Evolutionary conservation across 1,139 yeast species (phyloP), one percentile per base, ranked within the genome.

Genomic region (Yarrowia galli): DNA sequence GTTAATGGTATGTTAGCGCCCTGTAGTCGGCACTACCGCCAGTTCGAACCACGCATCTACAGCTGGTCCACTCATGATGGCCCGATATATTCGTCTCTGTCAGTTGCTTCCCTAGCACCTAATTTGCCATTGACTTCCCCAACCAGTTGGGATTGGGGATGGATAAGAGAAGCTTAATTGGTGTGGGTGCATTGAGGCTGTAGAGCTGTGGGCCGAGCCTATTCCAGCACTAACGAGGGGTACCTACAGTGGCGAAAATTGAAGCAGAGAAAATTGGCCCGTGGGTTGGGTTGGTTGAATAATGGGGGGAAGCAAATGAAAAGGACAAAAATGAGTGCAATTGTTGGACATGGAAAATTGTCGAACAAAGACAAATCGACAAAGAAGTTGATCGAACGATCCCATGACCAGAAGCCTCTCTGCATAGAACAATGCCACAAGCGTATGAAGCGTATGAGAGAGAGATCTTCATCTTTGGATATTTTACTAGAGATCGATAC

Each of bases 101-200:
- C 32, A 36, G 16, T 38, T 53, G 60, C 60, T 53, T 53, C 61
- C 61, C 23, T 38, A 23, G 23, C 48, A 54, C 61, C 61, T 54
- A 40, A 40, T 23, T 23, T 25, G 46, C 61, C 13, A 54, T 54
- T 40, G 61, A 54, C 25, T 54, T 54, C 36, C 61, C 61, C 61
- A 54, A 54, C 61, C 46, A 38, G 61, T 54, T 53, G 61, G 61
- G 61, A 40, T 54, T 54, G 61, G 61, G 61, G 61, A 36, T 53
- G 61, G 61, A 38, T 54, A 54, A 40, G 61, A n/a, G 16, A 23
- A 53, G 60, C 3, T 22, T 53, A 53, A n/a, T 46, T 15, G 32
- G 32, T 12, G 15, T 13, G 8, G 20, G 43, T 8, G 32, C 32
- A 28, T 28, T 28, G 32, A 28, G 10, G 32, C 32, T 28, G 32